phyloP scores from a whole-genome alignment of 495 filamentous ascomycete species.

The Xylaria bambusicola region DNA sequence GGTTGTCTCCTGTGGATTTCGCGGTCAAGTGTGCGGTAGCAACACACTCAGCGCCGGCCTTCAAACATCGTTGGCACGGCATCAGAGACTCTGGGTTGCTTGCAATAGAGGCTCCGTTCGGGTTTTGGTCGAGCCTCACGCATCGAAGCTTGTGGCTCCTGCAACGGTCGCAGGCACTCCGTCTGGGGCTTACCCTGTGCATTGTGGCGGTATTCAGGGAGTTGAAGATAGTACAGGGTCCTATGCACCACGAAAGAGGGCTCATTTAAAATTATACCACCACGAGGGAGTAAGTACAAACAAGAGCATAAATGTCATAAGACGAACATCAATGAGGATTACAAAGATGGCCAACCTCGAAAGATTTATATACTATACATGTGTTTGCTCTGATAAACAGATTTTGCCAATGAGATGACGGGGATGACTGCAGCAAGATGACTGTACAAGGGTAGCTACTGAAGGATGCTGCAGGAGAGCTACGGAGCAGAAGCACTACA shows the following conservation, averaged over 20 bases:
- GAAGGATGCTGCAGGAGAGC: too few relatives aligned
- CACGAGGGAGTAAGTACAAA: too few relatives aligned
- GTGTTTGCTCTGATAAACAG: too few relatives aligned
- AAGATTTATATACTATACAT: too few relatives aligned
- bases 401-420: too few relatives aligned
- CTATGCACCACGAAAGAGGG: background rate
- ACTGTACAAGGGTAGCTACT: too few relatives aligned
- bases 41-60: background rate
- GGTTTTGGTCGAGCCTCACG: background rate
- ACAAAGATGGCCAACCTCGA: too few relatives aligned
- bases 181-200: conserved; percentile 4
- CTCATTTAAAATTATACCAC: too few relatives aligned
- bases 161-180: conserved; percentile 11
- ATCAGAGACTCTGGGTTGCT: background rate
- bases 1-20: background rate
- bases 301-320: too few relatives aligned
- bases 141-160: conserved; percentile 6
- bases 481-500: too few relatives aligned
- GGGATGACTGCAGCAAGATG: too few relatives aligned
- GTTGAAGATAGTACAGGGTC: background rate
- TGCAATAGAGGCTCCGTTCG: background rate
- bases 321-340: too few relatives aligned
- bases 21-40: background rate
- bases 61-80: background rate
- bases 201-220: background rate